Percentiles rank a stretch among this genome's conserved stretches.
Conservation (phyloP, 176 grass and related monocot species). For the Lolium rigidum region DNA sequence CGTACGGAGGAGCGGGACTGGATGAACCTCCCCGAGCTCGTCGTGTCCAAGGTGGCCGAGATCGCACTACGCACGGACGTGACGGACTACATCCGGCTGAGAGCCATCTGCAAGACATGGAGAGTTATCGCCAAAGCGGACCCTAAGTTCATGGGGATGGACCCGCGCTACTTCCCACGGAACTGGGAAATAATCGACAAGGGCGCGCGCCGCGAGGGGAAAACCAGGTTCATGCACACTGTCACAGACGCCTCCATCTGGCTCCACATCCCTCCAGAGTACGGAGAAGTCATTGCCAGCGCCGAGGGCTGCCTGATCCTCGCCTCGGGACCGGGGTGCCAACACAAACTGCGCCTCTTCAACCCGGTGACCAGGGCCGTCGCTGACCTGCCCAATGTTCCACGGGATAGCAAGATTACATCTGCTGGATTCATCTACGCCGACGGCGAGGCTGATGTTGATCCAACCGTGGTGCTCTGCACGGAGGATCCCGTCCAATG, state of each 20-base stretch:
- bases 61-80: not conserved
- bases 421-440: not conserved
- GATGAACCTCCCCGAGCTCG: not conserved
- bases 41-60: not conserved
- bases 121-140: not conserved
- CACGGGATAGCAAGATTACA: not conserved
- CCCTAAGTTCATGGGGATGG: not conserved
- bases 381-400: not conserved
- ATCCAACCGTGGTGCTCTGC: conserved; percentile 5
- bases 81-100: not conserved
- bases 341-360: not conserved
- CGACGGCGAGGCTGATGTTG: not conserved
- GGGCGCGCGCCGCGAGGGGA: too few species aligned
- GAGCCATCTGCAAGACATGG: not conserved
- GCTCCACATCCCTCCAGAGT: not conserved
- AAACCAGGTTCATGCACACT: not conserved
- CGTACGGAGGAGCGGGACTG: conserved; percentile 6
- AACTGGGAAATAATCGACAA: not conserved
- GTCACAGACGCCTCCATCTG: not conserved
- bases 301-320: conserved; percentile 19
- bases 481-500: not conserved
- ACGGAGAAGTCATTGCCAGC: not conserved
- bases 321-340: not conserved
- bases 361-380: conserved; percentile 5
- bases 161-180: not conserved